Conservation (phyloP, 2,329 filamentous ascomycete species). For the Colletotrichum abscissum region DNA sequence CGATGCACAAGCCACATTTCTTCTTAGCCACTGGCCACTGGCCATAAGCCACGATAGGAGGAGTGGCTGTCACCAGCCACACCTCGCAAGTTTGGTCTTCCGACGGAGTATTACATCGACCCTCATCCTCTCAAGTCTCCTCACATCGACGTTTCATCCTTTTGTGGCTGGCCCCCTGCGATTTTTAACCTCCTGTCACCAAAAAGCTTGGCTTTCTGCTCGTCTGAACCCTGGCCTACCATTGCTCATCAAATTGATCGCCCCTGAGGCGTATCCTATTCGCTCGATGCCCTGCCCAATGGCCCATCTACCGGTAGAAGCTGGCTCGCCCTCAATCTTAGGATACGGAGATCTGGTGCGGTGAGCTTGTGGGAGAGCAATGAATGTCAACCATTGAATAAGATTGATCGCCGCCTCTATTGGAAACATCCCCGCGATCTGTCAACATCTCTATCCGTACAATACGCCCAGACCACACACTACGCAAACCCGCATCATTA, state of each 20-base stretch:
- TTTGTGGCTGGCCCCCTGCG: neutral
- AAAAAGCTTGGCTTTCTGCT: constrained; percentile 30
- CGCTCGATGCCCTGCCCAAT: neutral
- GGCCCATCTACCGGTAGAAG: neutral
- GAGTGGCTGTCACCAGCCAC: neutral
- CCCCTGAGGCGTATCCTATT: neutral
- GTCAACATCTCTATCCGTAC: neutral
- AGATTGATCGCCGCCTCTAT: constrained; percentile 7
- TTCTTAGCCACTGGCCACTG: neutral
- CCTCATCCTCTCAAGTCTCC: neutral
- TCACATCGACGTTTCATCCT: constrained; percentile 14
- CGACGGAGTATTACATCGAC: neutral
- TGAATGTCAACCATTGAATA: neutral
- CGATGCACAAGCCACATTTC: neutral
- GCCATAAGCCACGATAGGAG: neutral
- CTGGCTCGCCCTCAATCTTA: neutral
- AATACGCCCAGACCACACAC: neutral
- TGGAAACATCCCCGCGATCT: neutral
- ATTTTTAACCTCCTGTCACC: constrained; percentile 33
- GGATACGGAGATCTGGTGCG: neutral
- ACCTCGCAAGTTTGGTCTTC: neutral
- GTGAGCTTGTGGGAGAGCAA: neutral
- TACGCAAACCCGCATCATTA: neutral
- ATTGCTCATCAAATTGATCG: constrained; percentile 5
- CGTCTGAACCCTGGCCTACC: constrained; percentile 21